A percentile compares a stretch with the other conserved stretches of the same genome.
Evolutionary conservation across 495 filamentous ascomycete species (phyloP).

Genomic region (Xylaria acuta): DNA sequence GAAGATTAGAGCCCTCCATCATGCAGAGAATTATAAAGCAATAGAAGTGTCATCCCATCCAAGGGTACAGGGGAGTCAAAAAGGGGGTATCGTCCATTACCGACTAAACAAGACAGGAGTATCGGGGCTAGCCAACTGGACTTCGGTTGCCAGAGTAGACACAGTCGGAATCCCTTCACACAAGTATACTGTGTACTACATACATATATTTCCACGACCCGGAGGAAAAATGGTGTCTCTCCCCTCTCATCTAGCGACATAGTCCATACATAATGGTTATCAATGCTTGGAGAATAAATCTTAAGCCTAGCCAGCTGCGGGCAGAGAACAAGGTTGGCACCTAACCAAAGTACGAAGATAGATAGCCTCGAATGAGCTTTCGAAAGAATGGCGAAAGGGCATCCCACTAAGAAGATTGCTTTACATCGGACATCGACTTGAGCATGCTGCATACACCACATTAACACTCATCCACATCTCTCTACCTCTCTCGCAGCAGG

Average conservation of each 20-base stretch:
- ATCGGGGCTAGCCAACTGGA: conserved; percentile 22
- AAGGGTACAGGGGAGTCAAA: conserved; percentile 26
- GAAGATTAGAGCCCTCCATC: not conserved
- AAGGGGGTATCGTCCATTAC: conserved; percentile 44
- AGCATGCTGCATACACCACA: conserved; percentile 40
- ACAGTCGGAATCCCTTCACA: not conserved
- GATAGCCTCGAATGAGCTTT: not conserved
- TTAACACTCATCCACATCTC: conserved; percentile 19
- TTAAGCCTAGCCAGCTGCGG: not conserved
- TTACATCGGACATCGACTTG: conserved; percentile 48
- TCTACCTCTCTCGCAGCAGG: not conserved
- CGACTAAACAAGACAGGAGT: conserved; percentile 35
- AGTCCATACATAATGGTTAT: conserved; percentile 1
- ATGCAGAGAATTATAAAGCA: not conserved
- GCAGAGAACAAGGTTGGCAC: not conserved
- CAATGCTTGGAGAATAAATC: not conserved
- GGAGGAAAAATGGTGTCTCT: not conserved
- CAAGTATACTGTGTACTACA: conserved; percentile 21
- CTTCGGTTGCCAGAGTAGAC: not conserved
- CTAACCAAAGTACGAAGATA: not conserved
- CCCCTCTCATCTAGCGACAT: not conserved
- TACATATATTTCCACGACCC: conserved; percentile 2
- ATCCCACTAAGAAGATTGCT: conserved; percentile 19
- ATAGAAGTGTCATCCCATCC: not conserved
- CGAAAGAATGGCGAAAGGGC: not conserved